Evolutionary conservation across 192 early-diverging fungal genomes (phyloP).

Genomic region (Powellomyces hirtus): DNA sequence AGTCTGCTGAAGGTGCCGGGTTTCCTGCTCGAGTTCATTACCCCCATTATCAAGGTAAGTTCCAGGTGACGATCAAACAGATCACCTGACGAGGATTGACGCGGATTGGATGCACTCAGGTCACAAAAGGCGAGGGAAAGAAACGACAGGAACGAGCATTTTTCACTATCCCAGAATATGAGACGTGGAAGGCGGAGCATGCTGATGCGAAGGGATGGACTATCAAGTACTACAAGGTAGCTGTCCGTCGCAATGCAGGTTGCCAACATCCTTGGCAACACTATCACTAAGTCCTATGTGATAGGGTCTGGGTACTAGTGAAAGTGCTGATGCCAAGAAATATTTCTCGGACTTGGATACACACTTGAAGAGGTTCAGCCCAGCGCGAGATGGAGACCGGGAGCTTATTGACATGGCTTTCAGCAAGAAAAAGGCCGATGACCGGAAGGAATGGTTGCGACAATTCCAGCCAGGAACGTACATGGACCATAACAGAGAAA

Average conservation of each 20-base stretch:
- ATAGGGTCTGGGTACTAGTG: constrained; percentile 88
- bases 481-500: constrained; percentile 76
- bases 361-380: constrained; percentile 78
- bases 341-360: constrained; percentile 82
- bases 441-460: constrained; percentile 93
- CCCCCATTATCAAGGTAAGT: constrained; percentile 94
- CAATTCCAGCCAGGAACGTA: constrained; percentile 81
- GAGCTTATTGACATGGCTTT: constrained; percentile 95
- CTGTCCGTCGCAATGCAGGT: background rate
- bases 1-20: constrained; percentile 84
- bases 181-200: constrained; percentile 74
- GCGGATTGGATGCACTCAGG: constrained; percentile 18
- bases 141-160: constrained; percentile 63
- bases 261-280: background rate
- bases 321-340: constrained; percentile 77
- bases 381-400: constrained; percentile 58
- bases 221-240: constrained; percentile 92
- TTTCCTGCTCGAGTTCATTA: constrained; percentile 94
- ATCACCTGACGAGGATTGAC: background rate
- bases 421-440: constrained; percentile 87
- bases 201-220: constrained; percentile 75
- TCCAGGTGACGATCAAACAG: no score
- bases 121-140: constrained; percentile 50
- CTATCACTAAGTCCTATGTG: background rate
- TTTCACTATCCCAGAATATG: constrained; percentile 92